Evolutionary conservation across 768 basidiomycete genomes (phyloP).

Genomic region (Agaricus blazei): DNA sequence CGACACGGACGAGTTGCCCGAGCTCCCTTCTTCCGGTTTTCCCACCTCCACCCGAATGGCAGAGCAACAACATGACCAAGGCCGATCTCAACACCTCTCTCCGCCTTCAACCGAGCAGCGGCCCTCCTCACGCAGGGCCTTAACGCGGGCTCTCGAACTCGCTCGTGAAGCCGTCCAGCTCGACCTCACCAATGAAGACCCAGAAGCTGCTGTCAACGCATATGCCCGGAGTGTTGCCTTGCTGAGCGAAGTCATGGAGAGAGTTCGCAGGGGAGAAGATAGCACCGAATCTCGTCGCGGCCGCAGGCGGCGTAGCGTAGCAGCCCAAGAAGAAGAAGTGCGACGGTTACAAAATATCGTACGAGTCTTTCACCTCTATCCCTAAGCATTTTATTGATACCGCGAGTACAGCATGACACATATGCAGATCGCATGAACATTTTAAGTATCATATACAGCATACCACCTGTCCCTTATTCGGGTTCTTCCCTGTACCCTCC

Average conservation of each 20-base stretch:
- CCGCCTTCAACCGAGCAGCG: conserved; percentile 31
- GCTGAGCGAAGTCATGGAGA: conserved; percentile 88
- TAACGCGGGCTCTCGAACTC: conserved; percentile 81
- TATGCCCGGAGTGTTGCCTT: conserved; percentile 85
- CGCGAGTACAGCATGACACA: conserved; percentile 71
- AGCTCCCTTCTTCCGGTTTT: conserved; percentile 54
- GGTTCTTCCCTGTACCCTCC: conserved; percentile 44
- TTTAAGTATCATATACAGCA: conserved; percentile 83
- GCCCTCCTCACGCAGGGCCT: conserved; percentile 79
- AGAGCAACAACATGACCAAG: conserved; percentile 17
- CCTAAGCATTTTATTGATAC: conserved; percentile 10
- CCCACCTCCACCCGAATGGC: conserved; percentile 25
- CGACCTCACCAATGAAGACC: conserved; percentile 85
- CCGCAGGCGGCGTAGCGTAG: conserved; percentile 67
- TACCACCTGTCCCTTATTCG: conserved; percentile 70
- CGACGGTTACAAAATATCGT: conserved; percentile 83
- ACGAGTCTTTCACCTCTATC: conserved; percentile 25
- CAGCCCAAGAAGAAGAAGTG: conserved; percentile 91
- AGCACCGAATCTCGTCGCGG: conserved; percentile 59
- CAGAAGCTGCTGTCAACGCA: conserved; percentile 82
- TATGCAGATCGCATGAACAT: conserved; percentile 95
- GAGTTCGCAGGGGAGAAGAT: conserved; percentile 83
- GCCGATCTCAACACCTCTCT: conserved; percentile 19
- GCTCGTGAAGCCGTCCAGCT: conserved; percentile 88
- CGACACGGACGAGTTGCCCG: conserved; percentile 46